A percentile compares a stretch with the other conserved stretches of the same genome.
Evolutionary conservation across 2,329 filamentous ascomycete species (phyloP).

Genomic region (Alternaria ethzedia): DNA sequence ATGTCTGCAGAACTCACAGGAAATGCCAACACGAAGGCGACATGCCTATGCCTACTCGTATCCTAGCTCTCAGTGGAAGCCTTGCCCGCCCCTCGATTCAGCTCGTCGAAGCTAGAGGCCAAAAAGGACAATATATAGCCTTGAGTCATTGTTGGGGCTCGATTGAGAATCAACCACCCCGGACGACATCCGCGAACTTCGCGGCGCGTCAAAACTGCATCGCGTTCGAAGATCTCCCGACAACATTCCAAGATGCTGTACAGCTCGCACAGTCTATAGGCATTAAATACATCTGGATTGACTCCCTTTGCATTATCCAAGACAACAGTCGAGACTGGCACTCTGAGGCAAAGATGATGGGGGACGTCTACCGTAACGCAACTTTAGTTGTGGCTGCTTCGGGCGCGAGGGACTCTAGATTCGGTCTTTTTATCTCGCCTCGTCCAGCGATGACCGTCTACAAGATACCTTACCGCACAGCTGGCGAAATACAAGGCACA

Average conservation of each 20-base stretch:
- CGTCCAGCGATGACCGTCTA: too few relatives aligned
- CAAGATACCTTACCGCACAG: background rate
- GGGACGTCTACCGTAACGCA: background rate
- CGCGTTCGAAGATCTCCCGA: accelerated
- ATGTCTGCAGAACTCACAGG: too few relatives aligned
- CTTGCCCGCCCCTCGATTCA: too few relatives aligned
- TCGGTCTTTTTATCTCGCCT: background rate
- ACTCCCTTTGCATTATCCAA: background rate
- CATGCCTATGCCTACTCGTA: too few relatives aligned
- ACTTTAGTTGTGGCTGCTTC: background rate
- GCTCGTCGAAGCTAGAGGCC: accelerated
- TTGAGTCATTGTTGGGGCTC: background rate
- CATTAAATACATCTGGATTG: accelerated
- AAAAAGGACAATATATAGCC: background rate
- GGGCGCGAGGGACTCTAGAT: background rate
- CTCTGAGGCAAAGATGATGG: accelerated
- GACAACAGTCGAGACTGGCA: accelerated
- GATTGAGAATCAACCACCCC: accelerated
- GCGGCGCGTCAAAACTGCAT: accelerated
- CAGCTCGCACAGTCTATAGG: accelerated
- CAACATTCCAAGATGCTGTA: background rate
- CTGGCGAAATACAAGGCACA: too few relatives aligned
- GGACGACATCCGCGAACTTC: accelerated
- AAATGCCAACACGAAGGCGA: too few relatives aligned
- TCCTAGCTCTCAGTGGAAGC: too few relatives aligned